Conservation (phyloP, 192 early-diverging fungal species). For the Paraglomus brasilianum region DNA sequence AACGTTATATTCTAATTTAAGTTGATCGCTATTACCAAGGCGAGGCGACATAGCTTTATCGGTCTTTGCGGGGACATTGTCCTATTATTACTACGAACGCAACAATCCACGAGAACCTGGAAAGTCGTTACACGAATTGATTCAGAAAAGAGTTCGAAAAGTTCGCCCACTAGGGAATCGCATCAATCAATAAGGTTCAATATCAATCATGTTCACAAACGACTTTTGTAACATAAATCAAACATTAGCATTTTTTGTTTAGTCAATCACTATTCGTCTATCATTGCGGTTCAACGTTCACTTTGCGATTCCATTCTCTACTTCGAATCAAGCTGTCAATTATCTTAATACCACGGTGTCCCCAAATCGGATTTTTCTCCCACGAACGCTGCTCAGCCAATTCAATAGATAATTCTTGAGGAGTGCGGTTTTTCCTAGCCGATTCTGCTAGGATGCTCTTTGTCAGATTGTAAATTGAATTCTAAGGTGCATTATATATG, state of each 20-base stretch:
- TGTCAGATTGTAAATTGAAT: conserved; percentile 46
- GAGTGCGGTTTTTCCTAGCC: conserved; percentile 28
- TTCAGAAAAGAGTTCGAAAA: background rate
- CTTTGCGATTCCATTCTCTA: conserved; percentile 23
- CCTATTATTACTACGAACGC: conserved; percentile 10
- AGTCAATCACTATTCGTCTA: too few relatives aligned
- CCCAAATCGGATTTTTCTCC: conserved; percentile 39
- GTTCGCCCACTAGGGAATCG: too few relatives aligned
- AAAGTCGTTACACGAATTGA: background rate
- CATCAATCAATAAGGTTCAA: too few relatives aligned
- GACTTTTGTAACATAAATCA: too few relatives aligned
- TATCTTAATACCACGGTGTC: conserved; percentile 42
- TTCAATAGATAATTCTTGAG: conserved; percentile 40
- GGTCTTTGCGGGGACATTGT: conserved; percentile 7
- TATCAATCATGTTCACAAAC: too few relatives aligned
- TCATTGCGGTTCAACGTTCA: background rate
- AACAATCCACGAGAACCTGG: background rate
- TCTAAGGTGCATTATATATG: conserved; percentile 19
- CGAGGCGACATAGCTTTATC: background rate
- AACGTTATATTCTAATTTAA: background rate
- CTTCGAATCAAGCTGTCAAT: conserved; percentile 39
- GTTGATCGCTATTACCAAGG: too few relatives aligned
- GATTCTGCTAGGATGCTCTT: conserved; percentile 32
- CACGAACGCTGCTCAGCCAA: conserved; percentile 37
- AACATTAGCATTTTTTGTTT: too few relatives aligned